Evolutionary conservation across 2,329 filamentous ascomycete species (phyloP).

Genomic region (Botrytis paeoniae): DNA sequence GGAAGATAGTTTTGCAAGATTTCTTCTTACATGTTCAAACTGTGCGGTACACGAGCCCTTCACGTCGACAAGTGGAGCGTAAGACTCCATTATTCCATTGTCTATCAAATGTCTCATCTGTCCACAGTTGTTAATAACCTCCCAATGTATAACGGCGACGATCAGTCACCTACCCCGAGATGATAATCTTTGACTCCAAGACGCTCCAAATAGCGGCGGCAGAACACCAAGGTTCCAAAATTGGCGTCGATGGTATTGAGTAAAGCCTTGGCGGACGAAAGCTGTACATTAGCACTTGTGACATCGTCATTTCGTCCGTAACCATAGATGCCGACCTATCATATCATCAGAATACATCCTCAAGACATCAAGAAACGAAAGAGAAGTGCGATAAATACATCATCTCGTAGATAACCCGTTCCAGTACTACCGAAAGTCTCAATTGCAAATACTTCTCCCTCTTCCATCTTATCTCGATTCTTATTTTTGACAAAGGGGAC

Average conservation of each 20-base stretch:
- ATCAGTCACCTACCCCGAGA: conserved; percentile 47
- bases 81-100: conserved; percentile 55
- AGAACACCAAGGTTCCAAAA: conserved; percentile 61
- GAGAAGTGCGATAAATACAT: conserved; percentile 37
- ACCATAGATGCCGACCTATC: conserved; percentile 49
- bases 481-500: conserved; percentile 53
- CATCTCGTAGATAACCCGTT: conserved; percentile 47
- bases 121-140: conserved; percentile 24
- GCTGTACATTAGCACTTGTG: conserved; percentile 40
- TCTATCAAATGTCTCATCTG: conserved; percentile 57
- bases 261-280: conserved; percentile 54
- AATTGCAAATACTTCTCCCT: conserved; percentile 56
- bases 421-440: conserved; percentile 58
- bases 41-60: conserved; percentile 62
- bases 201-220: conserved; percentile 60
- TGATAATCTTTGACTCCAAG: conserved; percentile 59
- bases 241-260: conserved; percentile 59
- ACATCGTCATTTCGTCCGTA: conserved; percentile 47
- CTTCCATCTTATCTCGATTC: conserved; percentile 53
- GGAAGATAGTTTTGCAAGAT: not conserved
- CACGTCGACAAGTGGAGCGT: conserved; percentile 55
- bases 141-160: not conserved
- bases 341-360: conserved; percentile 20
- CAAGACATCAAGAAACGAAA: conserved; percentile 3
- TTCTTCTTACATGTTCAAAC: conserved; percentile 53